Conservation (phyloP, 495 filamentous ascomycete species). For the Xylaria cubensis region DNA sequence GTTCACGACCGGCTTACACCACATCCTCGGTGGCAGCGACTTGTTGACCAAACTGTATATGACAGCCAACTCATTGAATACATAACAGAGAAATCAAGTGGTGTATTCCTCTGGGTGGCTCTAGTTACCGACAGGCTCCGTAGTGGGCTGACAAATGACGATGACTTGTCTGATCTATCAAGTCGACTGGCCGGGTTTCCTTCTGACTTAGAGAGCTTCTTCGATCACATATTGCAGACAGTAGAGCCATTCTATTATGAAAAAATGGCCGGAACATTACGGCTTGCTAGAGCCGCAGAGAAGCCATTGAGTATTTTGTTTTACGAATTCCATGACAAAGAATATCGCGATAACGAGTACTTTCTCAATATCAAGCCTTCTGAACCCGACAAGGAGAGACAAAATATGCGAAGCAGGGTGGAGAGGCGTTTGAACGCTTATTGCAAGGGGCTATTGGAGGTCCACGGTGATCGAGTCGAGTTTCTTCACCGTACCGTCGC, state of each 20-base stretch:
- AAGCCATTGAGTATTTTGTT: constrained; percentile 14
- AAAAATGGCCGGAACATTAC: constrained; percentile 25
- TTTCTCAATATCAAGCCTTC: constrained; percentile 9
- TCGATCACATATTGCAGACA: constrained; percentile 30
- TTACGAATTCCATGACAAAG: constrained; percentile 26
- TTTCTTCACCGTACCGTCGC: constrained; percentile 22
- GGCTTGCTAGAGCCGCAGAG: constrained; percentile 18
- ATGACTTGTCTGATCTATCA: constrained; percentile 32
- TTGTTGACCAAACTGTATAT: constrained; percentile 2
- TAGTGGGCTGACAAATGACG: constrained; percentile 34
- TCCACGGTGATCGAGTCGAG: constrained; percentile 18
- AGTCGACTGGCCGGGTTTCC: constrained; percentile 32
- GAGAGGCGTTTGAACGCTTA: constrained; percentile 19
- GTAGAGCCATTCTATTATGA: constrained; percentile 27
- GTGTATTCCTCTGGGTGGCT: constrained; percentile 54
- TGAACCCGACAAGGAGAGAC: neutral
- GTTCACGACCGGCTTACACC: constrained; percentile 32
- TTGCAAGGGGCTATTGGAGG: constrained; percentile 20
- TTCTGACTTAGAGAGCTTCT: constrained; percentile 35
- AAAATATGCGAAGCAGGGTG: neutral
- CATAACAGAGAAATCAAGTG: constrained; percentile 42
- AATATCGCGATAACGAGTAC: constrained; percentile 22
- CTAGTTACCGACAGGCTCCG: constrained; percentile 33
- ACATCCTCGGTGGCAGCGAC: constrained; percentile 26
- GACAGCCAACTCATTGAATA: constrained; percentile 31